Evolutionary conservation across 305 asterid species (phyloP).

Genomic region (Striga hermonthica): DNA sequence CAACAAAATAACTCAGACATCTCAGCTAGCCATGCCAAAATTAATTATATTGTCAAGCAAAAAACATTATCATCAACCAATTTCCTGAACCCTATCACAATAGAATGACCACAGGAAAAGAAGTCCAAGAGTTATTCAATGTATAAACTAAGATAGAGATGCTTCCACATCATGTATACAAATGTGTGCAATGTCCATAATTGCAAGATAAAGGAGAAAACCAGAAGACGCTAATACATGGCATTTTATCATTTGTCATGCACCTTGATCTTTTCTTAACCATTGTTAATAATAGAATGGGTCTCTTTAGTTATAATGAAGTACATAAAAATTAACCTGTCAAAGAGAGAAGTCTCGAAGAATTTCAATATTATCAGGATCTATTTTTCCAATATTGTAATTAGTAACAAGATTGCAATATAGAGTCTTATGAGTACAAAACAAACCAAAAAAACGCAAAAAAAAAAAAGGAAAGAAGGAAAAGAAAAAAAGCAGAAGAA

Average conservation of each 20-base stretch:
- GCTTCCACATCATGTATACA: conserved; percentile 6
- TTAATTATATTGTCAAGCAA: background rate
- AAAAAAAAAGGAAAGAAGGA: too few species aligned
- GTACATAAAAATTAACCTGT: conserved; percentile 53
- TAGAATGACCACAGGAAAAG: background rate
- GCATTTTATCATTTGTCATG: too few species aligned
- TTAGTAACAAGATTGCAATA: too few species aligned
- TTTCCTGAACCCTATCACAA: background rate
- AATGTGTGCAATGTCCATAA: background rate
- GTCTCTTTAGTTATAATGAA: conserved; percentile 2
- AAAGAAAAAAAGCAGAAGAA: too few species aligned
- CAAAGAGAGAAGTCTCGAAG: conserved; percentile 93
- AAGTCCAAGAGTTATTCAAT: background rate
- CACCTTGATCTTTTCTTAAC: too few species aligned
- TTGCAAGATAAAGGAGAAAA: conserved; percentile 3
- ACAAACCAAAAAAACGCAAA: too few species aligned
- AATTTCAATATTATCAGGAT: conserved; percentile 96
- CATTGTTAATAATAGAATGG: too few species aligned
- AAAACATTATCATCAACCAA: background rate
- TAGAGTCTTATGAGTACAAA: too few species aligned
- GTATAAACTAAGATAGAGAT: conserved; percentile 9
- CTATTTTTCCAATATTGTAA: too few species aligned
- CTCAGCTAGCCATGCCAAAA: conserved; percentile 1
- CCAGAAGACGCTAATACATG: too few species aligned
- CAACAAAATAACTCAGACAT: background rate